Conservation (phyloP, 1,284 basidiomycete genomes). For the Entoloma clypeatum region DNA sequence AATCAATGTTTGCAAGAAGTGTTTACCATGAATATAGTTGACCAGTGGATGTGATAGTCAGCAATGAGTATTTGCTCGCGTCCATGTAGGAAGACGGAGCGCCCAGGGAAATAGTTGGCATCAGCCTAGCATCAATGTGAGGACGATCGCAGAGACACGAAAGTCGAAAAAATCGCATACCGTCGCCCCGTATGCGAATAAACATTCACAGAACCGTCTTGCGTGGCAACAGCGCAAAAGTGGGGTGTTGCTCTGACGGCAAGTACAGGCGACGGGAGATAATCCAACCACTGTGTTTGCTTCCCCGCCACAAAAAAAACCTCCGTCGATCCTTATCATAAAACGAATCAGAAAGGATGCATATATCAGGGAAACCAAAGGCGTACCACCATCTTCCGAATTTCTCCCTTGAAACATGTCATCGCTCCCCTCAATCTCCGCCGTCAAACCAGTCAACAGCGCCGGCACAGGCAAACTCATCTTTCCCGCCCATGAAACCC, state of each 20-base stretch:
- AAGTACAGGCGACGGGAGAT: conserved; percentile 68
- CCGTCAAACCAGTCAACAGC: conserved; percentile 55
- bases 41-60: conserved; percentile 71
- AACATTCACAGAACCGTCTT: conserved; percentile 74
- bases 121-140: conserved; percentile 45
- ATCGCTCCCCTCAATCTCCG: conserved; percentile 60
- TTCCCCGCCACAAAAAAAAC: conserved; percentile 61
- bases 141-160: conserved; percentile 12
- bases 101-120: conserved; percentile 75
- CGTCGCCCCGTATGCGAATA: conserved; percentile 79
- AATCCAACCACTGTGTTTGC: conserved; percentile 85
- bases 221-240: conserved; percentile 75
- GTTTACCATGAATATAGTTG: conserved; percentile 72
- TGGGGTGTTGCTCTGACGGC: conserved; percentile 57
- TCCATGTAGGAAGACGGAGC: conserved; percentile 67
- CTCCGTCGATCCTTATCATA: conserved; percentile 55
- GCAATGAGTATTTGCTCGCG: conserved; percentile 57
- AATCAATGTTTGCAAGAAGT: background rate
- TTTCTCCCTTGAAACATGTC: conserved; percentile 80
- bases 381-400: conserved; percentile 59
- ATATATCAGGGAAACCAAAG: conserved; percentile 4
- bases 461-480: conserved; percentile 42
- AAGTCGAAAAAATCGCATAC: conserved; percentile 36
- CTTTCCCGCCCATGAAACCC: conserved; percentile 11
- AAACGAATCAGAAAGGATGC: conserved; percentile 11